Evolutionary conservation across 2,329 filamentous ascomycete species (phyloP).

Genomic region (Fusarium palustre): DNA sequence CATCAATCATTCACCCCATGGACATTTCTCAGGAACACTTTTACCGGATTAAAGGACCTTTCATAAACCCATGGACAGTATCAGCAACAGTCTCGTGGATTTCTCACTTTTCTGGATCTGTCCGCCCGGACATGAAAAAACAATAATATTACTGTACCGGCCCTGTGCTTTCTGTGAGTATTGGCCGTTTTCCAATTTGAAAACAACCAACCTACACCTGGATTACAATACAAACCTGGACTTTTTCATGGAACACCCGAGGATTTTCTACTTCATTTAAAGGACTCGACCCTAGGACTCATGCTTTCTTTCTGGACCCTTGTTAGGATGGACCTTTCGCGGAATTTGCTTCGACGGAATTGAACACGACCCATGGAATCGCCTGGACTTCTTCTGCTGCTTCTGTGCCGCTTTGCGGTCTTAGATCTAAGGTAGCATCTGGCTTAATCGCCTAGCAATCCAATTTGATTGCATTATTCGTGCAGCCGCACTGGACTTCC

Average conservation of each 20-base stretch:
- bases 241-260: slow-evolving; percentile 22
- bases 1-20: slow-evolving; percentile 23
- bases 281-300: slow-evolving; percentile 41
- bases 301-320: slow-evolving; percentile 3
- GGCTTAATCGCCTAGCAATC: slow-evolving; percentile 47
- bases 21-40: slow-evolving; percentile 30
- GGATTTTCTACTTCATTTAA: slow-evolving; percentile 38
- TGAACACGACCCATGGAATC: slow-evolving; percentile 11
- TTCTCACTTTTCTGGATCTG: slow-evolving; percentile 44
- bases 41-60: slow-evolving; percentile 24
- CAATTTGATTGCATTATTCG: slow-evolving; percentile 49
- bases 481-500: slow-evolving; percentile 48
- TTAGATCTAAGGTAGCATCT: slow-evolving; percentile 31
- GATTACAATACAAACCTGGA: slow-evolving; percentile 43
- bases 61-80: background rate
- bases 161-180: slow-evolving; percentile 53
- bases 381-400: slow-evolving; percentile 22
- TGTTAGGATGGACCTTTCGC: slow-evolving; percentile 18
- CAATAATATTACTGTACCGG: slow-evolving; percentile 43
- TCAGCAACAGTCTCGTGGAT: slow-evolving; percentile 21
- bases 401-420: slow-evolving; percentile 30
- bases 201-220: slow-evolving; percentile 35
- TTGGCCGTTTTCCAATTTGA: slow-evolving; percentile 50
- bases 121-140: slow-evolving; percentile 50
- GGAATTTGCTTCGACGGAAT: slow-evolving; percentile 33